A percentile compares a stretch with the other conserved stretches of the same genome.
Conservation (phyloP, 2,329 filamentous ascomycete genomes). For the Ustulina deusta region DNA sequence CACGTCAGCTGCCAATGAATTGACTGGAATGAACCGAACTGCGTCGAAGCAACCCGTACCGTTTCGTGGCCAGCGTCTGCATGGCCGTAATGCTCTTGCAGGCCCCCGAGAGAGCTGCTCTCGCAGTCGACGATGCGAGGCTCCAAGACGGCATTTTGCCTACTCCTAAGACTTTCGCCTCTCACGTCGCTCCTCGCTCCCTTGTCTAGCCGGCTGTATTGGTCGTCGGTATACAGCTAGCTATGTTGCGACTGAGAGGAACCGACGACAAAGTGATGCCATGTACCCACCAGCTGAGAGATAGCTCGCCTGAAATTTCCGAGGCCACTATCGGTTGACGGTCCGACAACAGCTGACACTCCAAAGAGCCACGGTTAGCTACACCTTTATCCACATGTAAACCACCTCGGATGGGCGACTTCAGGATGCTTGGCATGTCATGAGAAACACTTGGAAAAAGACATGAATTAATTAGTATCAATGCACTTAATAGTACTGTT, state of each 20-base stretch:
- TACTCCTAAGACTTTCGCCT: not conserved
- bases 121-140: constrained; percentile 29
- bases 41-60: constrained; percentile 24
- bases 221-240: not conserved
- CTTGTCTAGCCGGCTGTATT: not conserved
- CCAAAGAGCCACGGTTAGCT: too few species aligned
- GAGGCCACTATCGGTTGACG: not conserved
- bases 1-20: not conserved
- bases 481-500: too few species aligned
- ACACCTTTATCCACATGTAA: too few species aligned
- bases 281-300: not conserved
- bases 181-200: not conserved
- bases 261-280: not conserved
- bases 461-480: too few species aligned
- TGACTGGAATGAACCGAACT: not conserved
- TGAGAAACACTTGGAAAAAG: too few species aligned
- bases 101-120: constrained; percentile 32
- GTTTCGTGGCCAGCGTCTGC: constrained; percentile 28
- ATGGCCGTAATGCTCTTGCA: constrained; percentile 30
- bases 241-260: not conserved
- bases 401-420: too few species aligned
- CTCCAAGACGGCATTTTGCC: constrained; percentile 32
- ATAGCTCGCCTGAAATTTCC: constrained; percentile 14
- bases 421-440: not conserved
- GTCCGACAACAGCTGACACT: not conserved